Conservation (phyloP, 331 rosid genomes). For the Telfairia occidentalis region DNA sequence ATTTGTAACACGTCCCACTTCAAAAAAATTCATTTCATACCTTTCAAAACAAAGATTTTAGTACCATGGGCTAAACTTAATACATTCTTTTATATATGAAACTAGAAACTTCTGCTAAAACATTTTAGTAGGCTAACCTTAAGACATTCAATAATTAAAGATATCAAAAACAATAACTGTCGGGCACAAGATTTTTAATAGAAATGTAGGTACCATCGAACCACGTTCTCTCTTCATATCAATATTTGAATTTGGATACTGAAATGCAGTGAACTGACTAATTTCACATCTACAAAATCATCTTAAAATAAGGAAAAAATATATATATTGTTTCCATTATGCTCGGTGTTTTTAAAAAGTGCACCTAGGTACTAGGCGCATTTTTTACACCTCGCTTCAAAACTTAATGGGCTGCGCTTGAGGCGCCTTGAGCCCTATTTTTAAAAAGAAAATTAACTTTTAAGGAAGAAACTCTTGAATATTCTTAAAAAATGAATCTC, state of each 20-base stretch:
- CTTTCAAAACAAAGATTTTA: neutral
- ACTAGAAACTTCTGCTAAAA: neutral
- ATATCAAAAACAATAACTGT: neutral
- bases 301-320: neutral
- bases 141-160: neutral
- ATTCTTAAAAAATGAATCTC: too few relatives aligned
- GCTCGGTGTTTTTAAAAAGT: too few relatives aligned
- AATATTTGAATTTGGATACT: neutral
- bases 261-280: neutral
- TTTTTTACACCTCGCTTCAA: too few relatives aligned
- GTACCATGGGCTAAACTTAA: neutral
- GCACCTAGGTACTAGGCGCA: too few relatives aligned
- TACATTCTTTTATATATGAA: neutral
- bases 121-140: neutral
- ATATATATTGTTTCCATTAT: neutral
- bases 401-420: too few relatives aligned
- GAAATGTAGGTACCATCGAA: neutral
- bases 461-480: too few relatives aligned
- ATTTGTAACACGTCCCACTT: neutral
- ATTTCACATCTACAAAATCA: neutral
- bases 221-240: neutral
- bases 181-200: neutral
- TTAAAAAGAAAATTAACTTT: too few relatives aligned
- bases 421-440: too few relatives aligned
- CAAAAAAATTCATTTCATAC: neutral